A percentile compares a stretch with the other conserved stretches of the same genome.
These are phyloP conservation scores for Xylaria grammica DNA, from an alignment of 495 filamentous ascomycete genomes.

Conservation along the genomic window DNA sequence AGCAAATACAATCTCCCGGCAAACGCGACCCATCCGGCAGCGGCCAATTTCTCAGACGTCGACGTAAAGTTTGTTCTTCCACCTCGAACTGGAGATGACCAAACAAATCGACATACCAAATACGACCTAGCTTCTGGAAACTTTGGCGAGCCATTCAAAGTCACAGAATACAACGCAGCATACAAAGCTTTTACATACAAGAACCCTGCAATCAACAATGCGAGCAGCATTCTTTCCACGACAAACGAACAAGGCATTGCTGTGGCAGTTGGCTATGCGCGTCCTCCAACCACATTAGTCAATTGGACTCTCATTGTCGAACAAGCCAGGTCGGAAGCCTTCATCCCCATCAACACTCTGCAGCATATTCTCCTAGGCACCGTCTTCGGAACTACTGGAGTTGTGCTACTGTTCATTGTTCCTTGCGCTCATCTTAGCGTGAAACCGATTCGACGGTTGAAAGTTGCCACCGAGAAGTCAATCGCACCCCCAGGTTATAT, in stretches of 20 bases:
- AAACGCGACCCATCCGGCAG: slow-evolving; percentile 40
- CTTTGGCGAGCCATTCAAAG: slow-evolving; percentile 58
- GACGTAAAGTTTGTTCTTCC: slow-evolving; percentile 55
- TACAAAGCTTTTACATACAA: slow-evolving; percentile 55
- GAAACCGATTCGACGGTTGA: slow-evolving; percentile 76
- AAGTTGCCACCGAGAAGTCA: slow-evolving; percentile 77
- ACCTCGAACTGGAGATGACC: slow-evolving; percentile 39
- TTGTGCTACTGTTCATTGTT: slow-evolving; percentile 68
- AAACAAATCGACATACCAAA: slow-evolving; percentile 52
- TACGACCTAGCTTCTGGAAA: slow-evolving; percentile 47
- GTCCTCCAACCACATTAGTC: slow-evolving; percentile 65
- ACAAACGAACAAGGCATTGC: slow-evolving; percentile 67
- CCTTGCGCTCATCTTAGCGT: slow-evolving; percentile 82
- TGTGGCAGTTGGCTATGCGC: slow-evolving; percentile 76
- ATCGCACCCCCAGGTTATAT: slow-evolving; percentile 67
- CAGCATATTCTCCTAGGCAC: slow-evolving; percentile 80
- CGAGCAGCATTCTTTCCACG: slow-evolving; percentile 67
- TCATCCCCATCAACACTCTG: slow-evolving; percentile 72
- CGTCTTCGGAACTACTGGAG: slow-evolving; percentile 80
- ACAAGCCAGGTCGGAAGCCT: slow-evolving; percentile 73
- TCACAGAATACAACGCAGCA: slow-evolving; percentile 62
- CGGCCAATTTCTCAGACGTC: slow-evolving; percentile 43
- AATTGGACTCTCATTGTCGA: slow-evolving; percentile 86
- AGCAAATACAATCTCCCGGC: slow-evolving; percentile 41
- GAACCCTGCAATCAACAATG: slow-evolving; percentile 58